Evolutionary conservation across 2,329 filamentous ascomycete species (phyloP), one percentile per base, ranked within the genome.

Genomic region (Epichloe brachyelytri): DNA sequence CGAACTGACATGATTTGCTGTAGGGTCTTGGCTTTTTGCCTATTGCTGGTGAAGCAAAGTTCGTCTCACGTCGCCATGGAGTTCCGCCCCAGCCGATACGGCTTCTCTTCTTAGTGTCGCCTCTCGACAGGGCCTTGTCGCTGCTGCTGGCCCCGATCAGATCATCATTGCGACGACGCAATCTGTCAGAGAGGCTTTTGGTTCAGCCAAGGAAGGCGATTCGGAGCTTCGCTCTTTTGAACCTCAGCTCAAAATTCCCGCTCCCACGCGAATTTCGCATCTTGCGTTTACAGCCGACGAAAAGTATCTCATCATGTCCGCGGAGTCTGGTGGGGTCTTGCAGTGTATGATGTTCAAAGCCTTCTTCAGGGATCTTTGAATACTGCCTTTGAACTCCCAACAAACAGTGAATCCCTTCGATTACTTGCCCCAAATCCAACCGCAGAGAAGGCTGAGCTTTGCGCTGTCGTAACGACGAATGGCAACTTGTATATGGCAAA

Each of bases 261-360:
- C 94, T 60, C 79, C 86, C 10, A 77, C 82, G 61, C 82, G 85
- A 58, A 78, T 95, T 50, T 94, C 88, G 11, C 93, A 98, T 65
- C 75, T 98, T 19, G 82, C 84, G 15, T 98, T 98, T 65, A 91
- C 88, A 0, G 79, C 87, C n/a, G 87, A 94, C 60, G 94, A 96
- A 63, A 81, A 80, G 59, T 88, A 85, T 58, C 72, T 98, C 54
- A 78, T 95, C 37, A 73, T 96, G 26, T 88, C 88, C 11, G 87
- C 88, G 3, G 87, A 95, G 66, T 74, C 78, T 50, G 86, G 86
- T 11, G 86, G 88, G 88, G 89, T 4, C 71, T 98, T 54, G 85
- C 86, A 4, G 84, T 95, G 3, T 97, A 95, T 62, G 81, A 90
- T 51, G 82, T 87, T 1, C 73, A 85, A 51, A 73, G 75, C 43